A percentile compares a stretch with the other conserved stretches of the same genome.
Evolutionary conservation across 306 rosid genomes (phyloP).

Genomic region (Cucurbita ficifolia): DNA sequence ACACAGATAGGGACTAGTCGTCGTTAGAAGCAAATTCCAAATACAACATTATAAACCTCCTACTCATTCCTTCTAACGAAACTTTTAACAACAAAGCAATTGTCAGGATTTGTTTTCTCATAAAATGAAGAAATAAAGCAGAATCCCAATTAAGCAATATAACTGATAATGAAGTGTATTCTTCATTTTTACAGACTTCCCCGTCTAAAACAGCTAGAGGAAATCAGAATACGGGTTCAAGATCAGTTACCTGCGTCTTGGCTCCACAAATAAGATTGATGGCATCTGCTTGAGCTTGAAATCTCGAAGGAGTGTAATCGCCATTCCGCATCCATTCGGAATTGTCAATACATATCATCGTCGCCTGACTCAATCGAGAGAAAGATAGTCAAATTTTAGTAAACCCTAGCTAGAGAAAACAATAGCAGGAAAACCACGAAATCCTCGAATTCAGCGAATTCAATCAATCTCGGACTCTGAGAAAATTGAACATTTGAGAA

Average conservation of each 20-base stretch:
- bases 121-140: not conserved
- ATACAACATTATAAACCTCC: not conserved
- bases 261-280: constrained; percentile 92
- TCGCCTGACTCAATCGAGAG: constrained; percentile 33
- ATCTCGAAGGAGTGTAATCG: constrained; percentile 71
- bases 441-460: not conserved
- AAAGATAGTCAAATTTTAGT: not conserved
- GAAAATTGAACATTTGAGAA: not conserved
- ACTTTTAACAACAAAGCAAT: not conserved
- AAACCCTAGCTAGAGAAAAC: constrained; percentile 31
- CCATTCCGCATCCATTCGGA: constrained; percentile 99
- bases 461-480: not conserved
- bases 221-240: not conserved
- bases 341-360: constrained; percentile 92
- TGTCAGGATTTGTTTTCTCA: not conserved
- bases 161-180: not conserved
- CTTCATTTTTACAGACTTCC: not conserved
- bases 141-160: not conserved
- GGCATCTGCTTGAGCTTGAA: constrained; percentile 86
- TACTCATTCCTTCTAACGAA: not conserved
- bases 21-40: not conserved
- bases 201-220: not conserved
- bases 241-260: constrained; percentile 63
- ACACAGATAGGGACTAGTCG: not conserved
- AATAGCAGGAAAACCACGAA: not conserved